phyloP scores from a whole-genome alignment of 2,329 filamentous ascomycete species.

The Raffaelea arxii region DNA sequence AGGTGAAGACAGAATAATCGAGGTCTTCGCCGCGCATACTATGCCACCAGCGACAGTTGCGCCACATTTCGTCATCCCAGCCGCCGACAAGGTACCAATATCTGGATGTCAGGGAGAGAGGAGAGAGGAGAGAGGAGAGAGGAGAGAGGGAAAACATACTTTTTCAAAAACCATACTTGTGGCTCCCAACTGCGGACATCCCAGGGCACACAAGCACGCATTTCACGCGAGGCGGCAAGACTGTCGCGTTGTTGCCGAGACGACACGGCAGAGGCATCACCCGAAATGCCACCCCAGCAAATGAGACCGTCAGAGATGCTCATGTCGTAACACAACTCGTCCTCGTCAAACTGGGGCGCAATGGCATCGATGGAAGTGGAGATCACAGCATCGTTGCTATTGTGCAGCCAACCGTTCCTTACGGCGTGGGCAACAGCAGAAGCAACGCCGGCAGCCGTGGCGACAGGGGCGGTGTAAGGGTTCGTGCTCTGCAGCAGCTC shows the following conservation, averaged over 20 bases:
- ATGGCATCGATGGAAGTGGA: neutral
- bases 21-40: conserved; percentile 13
- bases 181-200: conserved; percentile 34
- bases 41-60: conserved; percentile 14
- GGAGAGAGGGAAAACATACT: conserved; percentile 16
- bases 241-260: conserved; percentile 9
- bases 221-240: conserved; percentile 10
- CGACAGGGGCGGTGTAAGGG: neutral
- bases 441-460: neutral
- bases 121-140: neutral
- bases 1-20: conserved; percentile 10
- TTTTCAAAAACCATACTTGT: conserved; percentile 31
- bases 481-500: neutral
- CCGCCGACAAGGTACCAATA: conserved; percentile 15
- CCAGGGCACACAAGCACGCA: conserved; percentile 30
- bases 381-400: neutral
- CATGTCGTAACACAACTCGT: conserved; percentile 25
- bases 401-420: neutral
- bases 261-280: conserved; percentile 9
- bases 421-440: neutral
- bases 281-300: conserved; percentile 25
- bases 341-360: conserved; percentile 21
- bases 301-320: conserved; percentile 21
- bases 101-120: neutral
- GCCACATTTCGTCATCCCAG: conserved; percentile 16